Evolutionary conservation across 2,329 filamentous ascomycete species (phyloP).

Genomic region (Fulvia fulva): DNA sequence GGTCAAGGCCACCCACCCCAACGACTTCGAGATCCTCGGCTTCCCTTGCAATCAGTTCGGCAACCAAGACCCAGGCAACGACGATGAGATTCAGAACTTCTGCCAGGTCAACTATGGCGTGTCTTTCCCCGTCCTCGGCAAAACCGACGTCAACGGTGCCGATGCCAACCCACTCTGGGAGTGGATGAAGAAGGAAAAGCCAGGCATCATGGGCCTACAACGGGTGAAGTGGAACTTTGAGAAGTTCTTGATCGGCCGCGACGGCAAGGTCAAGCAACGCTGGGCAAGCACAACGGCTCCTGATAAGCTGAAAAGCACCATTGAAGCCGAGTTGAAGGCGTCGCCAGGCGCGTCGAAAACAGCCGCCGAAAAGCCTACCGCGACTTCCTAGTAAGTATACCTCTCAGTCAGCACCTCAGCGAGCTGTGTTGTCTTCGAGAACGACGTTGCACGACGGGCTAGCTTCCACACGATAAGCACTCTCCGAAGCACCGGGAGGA

Average conservation of each 20-base stretch:
- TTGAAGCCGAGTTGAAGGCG: constrained; percentile 28
- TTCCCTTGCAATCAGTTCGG: constrained; percentile 99
- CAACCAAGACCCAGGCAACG: constrained; percentile 75
- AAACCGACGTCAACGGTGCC: constrained; percentile 90
- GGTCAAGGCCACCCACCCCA: constrained; percentile 63
- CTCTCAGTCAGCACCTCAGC: neutral
- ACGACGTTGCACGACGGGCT: neutral
- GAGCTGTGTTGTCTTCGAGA: neutral
- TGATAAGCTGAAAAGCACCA: constrained; percentile 65
- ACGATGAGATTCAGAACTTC: constrained; percentile 61
- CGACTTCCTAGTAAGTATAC: constrained; percentile 7
- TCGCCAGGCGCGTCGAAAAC: constrained; percentile 4
- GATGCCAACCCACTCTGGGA: constrained; percentile 73
- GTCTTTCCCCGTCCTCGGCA: constrained; percentile 83
- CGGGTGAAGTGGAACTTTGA: constrained; percentile 99
- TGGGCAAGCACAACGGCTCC: constrained; percentile 91
- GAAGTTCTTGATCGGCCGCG: constrained; percentile 86
- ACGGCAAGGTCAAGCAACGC: constrained; percentile 78
- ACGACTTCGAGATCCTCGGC: constrained; percentile 81
- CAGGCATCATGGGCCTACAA: constrained; percentile 84
- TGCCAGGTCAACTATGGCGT: constrained; percentile 95
- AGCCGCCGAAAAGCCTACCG: constrained; percentile 13
- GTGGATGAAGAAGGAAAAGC: constrained; percentile 67
- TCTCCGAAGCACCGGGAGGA: neutral
- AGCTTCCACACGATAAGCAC: neutral